Percentiles rank a stretch among this genome's conserved stretches.
Evolutionary conservation across 2,329 filamentous ascomycete species (phyloP).

Genomic region (Truncatella angustata): DNA sequence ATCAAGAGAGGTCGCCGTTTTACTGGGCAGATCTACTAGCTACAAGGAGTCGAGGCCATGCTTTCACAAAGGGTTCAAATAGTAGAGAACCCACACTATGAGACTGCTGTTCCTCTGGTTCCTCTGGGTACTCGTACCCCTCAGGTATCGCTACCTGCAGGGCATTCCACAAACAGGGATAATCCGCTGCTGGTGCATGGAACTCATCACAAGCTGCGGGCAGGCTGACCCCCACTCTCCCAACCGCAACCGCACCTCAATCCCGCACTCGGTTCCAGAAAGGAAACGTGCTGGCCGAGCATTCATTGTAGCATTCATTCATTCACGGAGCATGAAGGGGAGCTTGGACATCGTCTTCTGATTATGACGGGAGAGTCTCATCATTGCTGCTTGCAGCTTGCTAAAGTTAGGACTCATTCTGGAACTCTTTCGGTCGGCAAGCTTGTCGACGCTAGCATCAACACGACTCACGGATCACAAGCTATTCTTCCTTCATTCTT

Average conservation of each 20-base stretch:
- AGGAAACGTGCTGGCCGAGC: conserved; percentile 6
- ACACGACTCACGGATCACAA: background rate
- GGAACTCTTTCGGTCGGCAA: too few species aligned
- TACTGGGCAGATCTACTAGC: conserved; percentile 5
- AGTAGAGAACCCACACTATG: background rate
- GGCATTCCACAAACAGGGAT: conserved; percentile 1
- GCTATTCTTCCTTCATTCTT: conserved; percentile 2
- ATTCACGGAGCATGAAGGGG: background rate
- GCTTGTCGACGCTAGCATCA: too few species aligned
- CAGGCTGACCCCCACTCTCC: conserved; percentile 6
- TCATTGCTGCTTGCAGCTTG: background rate
- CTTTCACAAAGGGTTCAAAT: conserved; percentile 3
- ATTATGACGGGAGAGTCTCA: background rate
- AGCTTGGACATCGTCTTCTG: background rate
- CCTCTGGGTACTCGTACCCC: too few species aligned
- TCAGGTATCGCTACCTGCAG: conserved; percentile 9
- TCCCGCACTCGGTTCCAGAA: background rate
- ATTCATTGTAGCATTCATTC: too few species aligned
- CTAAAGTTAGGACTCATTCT: background rate
- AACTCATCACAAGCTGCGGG: background rate
- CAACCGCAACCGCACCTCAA: conserved; percentile 1
- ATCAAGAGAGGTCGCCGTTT: background rate
- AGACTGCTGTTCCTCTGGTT: background rate
- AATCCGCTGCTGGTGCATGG: conserved; percentile 1
- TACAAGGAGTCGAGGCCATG: conserved; percentile 1